Base-by-base conservation (phyloP, 148 eudicot genomes). In the Limonium bicolor region DNA sequence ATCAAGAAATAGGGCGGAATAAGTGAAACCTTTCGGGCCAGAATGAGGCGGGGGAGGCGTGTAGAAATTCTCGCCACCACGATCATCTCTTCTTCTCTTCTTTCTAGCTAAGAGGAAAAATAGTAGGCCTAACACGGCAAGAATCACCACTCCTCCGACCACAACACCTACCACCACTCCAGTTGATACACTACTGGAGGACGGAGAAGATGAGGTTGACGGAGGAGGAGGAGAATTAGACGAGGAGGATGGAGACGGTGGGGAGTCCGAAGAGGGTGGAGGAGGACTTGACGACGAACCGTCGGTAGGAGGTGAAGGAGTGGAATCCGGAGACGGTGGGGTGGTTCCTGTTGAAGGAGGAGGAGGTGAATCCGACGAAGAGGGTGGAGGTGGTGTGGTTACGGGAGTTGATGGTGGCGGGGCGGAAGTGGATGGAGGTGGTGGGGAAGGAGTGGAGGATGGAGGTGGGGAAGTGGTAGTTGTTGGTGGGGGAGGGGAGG, bases 81-180 rank as follows among this genome's bases (percentile, higher is more conserved):
- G 55, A 16, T 54, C 54, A 28, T 51, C 54, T 8, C 73, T 66
- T 63, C 68, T 63, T 44, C 44, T 73, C 58, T 55, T 76, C 71
- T 67, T 84, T 53, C 58, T 71, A 0, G 48, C 10, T 48, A 82
- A 84, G 41, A 70, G 73, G 4, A 84, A 25, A 28, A 72, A 84
- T 13, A 84, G 41, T 27, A 84, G 6, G 28, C 74, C 68, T 42
- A 76, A 27, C 21, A 80, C 28, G 4, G 46, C 62, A 14, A 84
- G 43, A 13, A 76, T 13, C 6, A 39, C 58, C 1, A 80, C 79
- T 4, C 85, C 85, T 3, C 82, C 95, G 1, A 84, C 29, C 1
- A 88, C 85, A 13, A 84, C 73, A 12, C 95, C 95, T 17, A 80
- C 82, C 0, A 84, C 77, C 9, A 56, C 59, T 15, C 79, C 79